Percentiles rank a stretch among this genome's conserved stretches.
Conservation (phyloP, 345 rosid genomes). For the Gynandropsis gynandra region DNA sequence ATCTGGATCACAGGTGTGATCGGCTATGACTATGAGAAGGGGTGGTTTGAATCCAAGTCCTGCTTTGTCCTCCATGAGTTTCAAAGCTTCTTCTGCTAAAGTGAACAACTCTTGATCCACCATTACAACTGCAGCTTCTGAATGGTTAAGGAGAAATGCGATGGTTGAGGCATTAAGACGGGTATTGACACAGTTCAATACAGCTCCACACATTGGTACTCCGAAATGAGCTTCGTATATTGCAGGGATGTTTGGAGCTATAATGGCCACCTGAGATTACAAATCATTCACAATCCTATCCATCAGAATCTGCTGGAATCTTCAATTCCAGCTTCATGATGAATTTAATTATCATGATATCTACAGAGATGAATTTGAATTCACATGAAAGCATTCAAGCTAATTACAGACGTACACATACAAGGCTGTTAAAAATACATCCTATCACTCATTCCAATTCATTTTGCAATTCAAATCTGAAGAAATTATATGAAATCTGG, state of each 20-base stretch:
- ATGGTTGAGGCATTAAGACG: conserved; percentile 67
- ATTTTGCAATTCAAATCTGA: too few relatives aligned
- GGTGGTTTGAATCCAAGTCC: conserved; percentile 46
- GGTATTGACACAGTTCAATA: conserved; percentile 60
- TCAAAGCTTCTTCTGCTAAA: conserved; percentile 69
- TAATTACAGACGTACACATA: not conserved
- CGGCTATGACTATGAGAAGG: conserved; percentile 65
- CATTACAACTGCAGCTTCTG: conserved; percentile 51
- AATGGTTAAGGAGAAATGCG: conserved; percentile 81
- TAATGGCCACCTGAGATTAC: conserved; percentile 56
- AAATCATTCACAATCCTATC: not conserved
- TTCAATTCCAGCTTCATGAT: too few relatives aligned
- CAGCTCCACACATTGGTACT: conserved; percentile 92
- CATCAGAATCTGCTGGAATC: too few relatives aligned
- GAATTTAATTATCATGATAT: too few relatives aligned
- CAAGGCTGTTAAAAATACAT: not conserved
- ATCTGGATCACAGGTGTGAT: conserved; percentile 56
- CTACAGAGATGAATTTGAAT: conserved; percentile 9
- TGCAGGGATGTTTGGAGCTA: conserved; percentile 88
- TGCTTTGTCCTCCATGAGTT: conserved; percentile 43
- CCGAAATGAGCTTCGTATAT: conserved; percentile 86
- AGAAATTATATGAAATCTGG: too few relatives aligned
- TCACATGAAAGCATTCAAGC: not conserved
- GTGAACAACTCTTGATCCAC: conserved; percentile 83
- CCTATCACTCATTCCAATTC: not conserved